Conservation (phyloP, 352 stramenopile species). For the Phytopythium sindhum region DNA sequence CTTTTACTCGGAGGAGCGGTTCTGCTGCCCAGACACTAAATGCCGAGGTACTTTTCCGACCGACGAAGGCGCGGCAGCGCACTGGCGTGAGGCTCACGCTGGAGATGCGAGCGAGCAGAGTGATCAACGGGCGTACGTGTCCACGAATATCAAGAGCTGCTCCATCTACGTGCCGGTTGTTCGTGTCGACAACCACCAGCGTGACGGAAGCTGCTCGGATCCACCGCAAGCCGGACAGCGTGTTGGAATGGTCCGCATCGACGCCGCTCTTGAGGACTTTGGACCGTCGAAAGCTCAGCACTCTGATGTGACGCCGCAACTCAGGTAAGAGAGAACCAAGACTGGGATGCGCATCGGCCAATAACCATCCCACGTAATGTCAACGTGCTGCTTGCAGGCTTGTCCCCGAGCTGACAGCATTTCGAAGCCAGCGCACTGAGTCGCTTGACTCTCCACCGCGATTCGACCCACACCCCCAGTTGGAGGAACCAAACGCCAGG, state of each 20-base stretch:
- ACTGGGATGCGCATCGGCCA: not conserved
- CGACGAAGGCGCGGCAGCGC: constrained; percentile 18
- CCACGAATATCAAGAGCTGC: constrained; percentile 39
- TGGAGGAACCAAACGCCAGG: too few species aligned
- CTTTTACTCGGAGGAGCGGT: constrained; percentile 54
- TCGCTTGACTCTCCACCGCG: not conserved
- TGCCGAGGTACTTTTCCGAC: constrained; percentile 38
- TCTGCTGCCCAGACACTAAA: constrained; percentile 30
- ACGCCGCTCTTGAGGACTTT: constrained; percentile 15
- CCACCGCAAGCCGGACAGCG: not conserved
- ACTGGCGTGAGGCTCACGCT: constrained; percentile 38
- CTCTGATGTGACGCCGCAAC: not conserved
- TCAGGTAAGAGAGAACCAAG: not conserved
- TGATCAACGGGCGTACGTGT: not conserved
- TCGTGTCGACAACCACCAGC: not conserved
- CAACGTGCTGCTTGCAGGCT: not conserved
- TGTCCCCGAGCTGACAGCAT: not conserved
- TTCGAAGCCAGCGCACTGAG: not conserved
- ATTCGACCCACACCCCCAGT: not conserved
- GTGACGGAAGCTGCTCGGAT: not conserved
- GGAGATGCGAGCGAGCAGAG: not conserved
- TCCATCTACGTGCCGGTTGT: constrained; percentile 60
- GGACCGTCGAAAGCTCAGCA: not conserved
- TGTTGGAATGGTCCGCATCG: constrained; percentile 8
- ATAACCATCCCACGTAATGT: not conserved